Percentiles rank a stretch among this genome's conserved stretches.
These are phyloP conservation scores for Lasiosphaeria hispida DNA, from an alignment of 495 filamentous ascomycete species.

Conservation along the genomic window DNA sequence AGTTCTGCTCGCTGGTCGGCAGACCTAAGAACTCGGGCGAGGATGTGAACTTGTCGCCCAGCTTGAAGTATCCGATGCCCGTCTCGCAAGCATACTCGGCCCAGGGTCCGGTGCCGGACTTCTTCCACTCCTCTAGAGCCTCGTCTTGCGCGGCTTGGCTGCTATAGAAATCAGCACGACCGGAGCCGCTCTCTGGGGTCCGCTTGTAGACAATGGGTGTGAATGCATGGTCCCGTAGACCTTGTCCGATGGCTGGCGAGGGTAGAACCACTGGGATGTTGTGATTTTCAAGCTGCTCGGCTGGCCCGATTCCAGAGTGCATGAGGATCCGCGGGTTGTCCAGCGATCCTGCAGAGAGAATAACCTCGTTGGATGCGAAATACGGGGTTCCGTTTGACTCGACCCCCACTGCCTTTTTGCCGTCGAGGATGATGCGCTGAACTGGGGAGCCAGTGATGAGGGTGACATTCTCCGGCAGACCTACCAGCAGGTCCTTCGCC, in stretches of 20 bases:
- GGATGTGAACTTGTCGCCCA: constrained; percentile 28
- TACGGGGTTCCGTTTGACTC: constrained; percentile 37
- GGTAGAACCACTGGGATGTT: constrained; percentile 51
- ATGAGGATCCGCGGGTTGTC: constrained; percentile 61
- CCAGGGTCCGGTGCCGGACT: constrained; percentile 48
- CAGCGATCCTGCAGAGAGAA: constrained; percentile 57
- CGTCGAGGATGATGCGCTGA: constrained; percentile 50
- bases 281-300: constrained; percentile 48
- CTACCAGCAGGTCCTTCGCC: constrained; percentile 47
- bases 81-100: constrained; percentile 40
- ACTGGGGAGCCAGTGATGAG: constrained; percentile 50
- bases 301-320: constrained; percentile 63
- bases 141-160: constrained; percentile 35
- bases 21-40: constrained; percentile 47
- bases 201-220: constrained; percentile 28
- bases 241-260: constrained; percentile 52
- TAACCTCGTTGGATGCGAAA: constrained; percentile 55
- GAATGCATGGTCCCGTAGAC: constrained; percentile 54
- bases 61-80: constrained; percentile 55
- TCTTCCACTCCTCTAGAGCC: constrained; percentile 48
- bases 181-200: constrained; percentile 24
- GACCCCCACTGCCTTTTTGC: constrained; percentile 52
- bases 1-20: constrained; percentile 35
- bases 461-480: constrained; percentile 49
- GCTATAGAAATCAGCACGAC: constrained; percentile 31